Conservation (phyloP, 805 yeast genomes). For the Zygoascus biomembranicola region DNA sequence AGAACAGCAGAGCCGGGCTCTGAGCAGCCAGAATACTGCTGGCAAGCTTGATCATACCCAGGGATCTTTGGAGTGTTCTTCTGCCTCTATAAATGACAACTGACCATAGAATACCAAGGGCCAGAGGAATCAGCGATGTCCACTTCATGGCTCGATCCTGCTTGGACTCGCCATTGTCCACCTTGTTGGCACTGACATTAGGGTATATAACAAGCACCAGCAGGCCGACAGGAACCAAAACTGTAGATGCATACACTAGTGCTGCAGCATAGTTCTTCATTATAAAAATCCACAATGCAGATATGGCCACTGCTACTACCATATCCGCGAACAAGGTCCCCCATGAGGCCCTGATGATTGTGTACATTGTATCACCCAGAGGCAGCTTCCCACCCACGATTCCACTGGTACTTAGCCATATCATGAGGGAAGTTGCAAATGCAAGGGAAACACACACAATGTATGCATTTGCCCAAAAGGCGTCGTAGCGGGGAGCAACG, state of each 20-base stretch:
- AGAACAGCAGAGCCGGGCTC: constrained; percentile 22
- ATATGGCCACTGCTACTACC: constrained; percentile 20
- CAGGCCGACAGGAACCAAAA: constrained; percentile 25
- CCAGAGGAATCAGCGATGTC: constrained; percentile 22
- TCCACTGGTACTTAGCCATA: constrained; percentile 23
- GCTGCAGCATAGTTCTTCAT: constrained; percentile 21
- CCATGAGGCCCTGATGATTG: constrained; percentile 19
- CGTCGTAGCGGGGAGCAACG: constrained; percentile 11
- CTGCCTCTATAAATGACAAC: constrained; percentile 22
- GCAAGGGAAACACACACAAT: constrained; percentile 20
- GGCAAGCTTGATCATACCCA: constrained; percentile 30
- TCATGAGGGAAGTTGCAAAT: constrained; percentile 24
- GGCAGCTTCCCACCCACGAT: constrained; percentile 14
- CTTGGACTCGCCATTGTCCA: constrained; percentile 24
- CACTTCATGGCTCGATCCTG: constrained; percentile 28
- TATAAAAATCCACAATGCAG: constrained; percentile 24
- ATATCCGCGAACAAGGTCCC: constrained; percentile 17
- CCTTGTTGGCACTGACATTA: constrained; percentile 23
- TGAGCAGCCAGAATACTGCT: constrained; percentile 29
- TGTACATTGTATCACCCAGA: constrained; percentile 24
- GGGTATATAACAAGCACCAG: constrained; percentile 21
- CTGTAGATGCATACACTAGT: constrained; percentile 20
- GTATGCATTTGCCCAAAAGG: constrained; percentile 22
- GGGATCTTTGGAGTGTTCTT: constrained; percentile 21
- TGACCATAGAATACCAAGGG: constrained; percentile 23